Evolutionary conservation across 192 early-diverging fungal species (phyloP).

Genomic region (Entomortierella lignicola): DNA sequence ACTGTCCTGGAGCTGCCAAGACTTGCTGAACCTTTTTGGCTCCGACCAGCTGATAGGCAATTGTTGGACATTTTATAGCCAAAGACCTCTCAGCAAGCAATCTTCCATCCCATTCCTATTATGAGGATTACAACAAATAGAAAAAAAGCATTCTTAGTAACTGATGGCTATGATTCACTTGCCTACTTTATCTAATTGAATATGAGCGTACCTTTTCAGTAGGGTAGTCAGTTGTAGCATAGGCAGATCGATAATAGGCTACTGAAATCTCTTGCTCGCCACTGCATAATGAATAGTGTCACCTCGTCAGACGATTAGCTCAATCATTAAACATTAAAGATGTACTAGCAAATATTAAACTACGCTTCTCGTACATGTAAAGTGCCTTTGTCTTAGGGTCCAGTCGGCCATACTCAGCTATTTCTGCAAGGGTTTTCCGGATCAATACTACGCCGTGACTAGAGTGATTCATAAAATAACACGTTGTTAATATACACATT

Average conservation of each 20-base stretch:
- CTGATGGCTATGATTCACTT: not conserved
- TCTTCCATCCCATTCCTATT: constrained; percentile 92
- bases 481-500: constrained; percentile 23
- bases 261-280: constrained; percentile 84
- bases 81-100: constrained; percentile 84
- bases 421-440: constrained; percentile 75
- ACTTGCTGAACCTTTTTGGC: constrained; percentile 98
- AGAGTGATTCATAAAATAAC: constrained; percentile 2
- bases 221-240: constrained; percentile 89
- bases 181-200: not conserved
- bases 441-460: constrained; percentile 73
- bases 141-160: not conserved
- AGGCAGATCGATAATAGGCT: constrained; percentile 91
- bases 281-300: constrained; percentile 51
- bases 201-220: constrained; percentile 66
- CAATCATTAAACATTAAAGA: too few relatives aligned
- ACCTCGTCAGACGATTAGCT: not conserved
- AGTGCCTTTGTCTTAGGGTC: constrained; percentile 67
- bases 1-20: constrained; percentile 77
- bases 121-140: too few relatives aligned
- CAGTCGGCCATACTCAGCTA: constrained; percentile 70
- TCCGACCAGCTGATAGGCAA: constrained; percentile 94
- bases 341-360: not conserved
- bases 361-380: constrained; percentile 69
- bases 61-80: constrained; percentile 88